Evolutionary conservation across 1,284 basidiomycete species (phyloP), one percentile per base, ranked within the genome.

Genomic region (Amylostereum areolatum): DNA sequence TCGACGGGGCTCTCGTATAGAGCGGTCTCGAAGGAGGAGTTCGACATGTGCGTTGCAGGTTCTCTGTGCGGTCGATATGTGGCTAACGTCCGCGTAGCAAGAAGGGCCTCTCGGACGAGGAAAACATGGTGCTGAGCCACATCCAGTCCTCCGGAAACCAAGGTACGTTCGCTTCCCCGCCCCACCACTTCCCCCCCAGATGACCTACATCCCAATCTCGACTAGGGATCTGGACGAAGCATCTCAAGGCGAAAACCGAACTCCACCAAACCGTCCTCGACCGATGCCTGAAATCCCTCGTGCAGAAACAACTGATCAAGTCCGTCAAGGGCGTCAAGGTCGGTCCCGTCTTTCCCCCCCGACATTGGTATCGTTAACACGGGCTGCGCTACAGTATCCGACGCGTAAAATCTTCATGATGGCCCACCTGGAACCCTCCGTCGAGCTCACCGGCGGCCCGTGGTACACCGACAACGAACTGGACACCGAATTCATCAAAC

Each of bases 391-490:
- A 18, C 54, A 92, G 85, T 82, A 87, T 61, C 91, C 89, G 5
- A 96, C 91, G 1, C 81, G 92, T 37, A 96, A 95, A 69, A 92
- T 96, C 52, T 97, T 93, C 69, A 97, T 97, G 90, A 80, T 96
- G n/a, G 84, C 81, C 49, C 80, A 87, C 51, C 71, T 97, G 3
- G 85, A 89, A 41, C 94, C 93, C 1, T 92, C 89, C 0, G 84
- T 91, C 24, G 86, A 92, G 53, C 70, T 97, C 50, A 94, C 92
- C 0, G 94, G 94, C 37, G 93, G 93, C 0, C 92, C 94, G 5
- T 97, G 93, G 93, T 97, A 94, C 61, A 93, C 90, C 5, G 93
- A 96, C 62, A 93, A 92, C 63, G 93, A 96, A 63, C 80, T 96
- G 18, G 93, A 97, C 65, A 87, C 84, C 0, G 91, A 91, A 59